Percentiles rank a stretch among this genome's conserved stretches.
Evolutionary conservation across 2,329 filamentous ascomycete species (phyloP).

Genomic region (Madurella fahalii): DNA sequence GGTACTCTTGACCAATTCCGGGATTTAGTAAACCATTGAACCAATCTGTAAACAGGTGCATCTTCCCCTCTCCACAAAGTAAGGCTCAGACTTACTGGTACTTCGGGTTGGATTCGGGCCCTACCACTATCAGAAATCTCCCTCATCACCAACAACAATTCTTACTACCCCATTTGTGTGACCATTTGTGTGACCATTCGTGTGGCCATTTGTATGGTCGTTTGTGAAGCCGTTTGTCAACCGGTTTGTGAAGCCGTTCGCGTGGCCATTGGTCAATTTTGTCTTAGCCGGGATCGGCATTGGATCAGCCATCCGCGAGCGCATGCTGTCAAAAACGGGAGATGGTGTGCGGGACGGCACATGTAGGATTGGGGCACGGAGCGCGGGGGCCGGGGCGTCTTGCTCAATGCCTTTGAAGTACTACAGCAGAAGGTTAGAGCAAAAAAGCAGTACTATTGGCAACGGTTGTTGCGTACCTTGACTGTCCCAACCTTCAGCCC

Average conservation of each 20-base stretch:
- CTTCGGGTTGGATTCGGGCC: no score
- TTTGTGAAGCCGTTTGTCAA: no score
- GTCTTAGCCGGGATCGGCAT: background rate
- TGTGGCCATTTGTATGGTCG: background rate
- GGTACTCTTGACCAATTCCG: no score
- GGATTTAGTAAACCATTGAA: no score
- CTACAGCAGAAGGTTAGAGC: conserved; percentile 23
- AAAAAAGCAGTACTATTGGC: background rate
- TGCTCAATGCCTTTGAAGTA: conserved; percentile 61
- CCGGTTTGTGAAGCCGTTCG: no score
- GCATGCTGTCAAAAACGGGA: background rate
- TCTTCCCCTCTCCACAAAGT: no score
- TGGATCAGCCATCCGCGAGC: background rate
- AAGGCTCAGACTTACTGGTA: no score
- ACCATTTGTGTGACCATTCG: background rate
- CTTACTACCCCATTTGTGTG: background rate
- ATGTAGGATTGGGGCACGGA: background rate
- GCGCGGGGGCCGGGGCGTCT: conserved; percentile 38
- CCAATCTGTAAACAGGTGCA: no score
- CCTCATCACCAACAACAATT: background rate
- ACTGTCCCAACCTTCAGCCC: conserved; percentile 64
- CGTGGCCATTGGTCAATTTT: background rate
- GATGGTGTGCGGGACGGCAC: background rate
- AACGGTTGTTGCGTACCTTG: conserved; percentile 34
- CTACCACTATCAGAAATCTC: background rate